Evolutionary conservation across 2,329 filamentous ascomycete species (phyloP), one percentile per base, ranked within the genome.

Genomic region (Xylogone sp.): DNA sequence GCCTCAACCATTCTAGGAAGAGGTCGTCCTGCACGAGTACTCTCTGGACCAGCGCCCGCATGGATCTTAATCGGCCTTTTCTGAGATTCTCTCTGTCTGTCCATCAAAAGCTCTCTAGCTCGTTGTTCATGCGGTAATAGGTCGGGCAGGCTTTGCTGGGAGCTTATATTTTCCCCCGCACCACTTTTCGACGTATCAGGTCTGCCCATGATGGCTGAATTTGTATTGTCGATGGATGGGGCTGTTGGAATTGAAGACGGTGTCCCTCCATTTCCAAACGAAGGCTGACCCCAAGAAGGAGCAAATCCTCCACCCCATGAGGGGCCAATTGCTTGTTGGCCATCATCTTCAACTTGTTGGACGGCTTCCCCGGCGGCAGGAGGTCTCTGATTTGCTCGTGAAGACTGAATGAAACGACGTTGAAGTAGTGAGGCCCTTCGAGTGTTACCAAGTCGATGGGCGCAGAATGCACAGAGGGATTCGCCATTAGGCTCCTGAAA

Each of bases 381-480:
- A 31, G 62, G 60, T 49, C 57, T 59, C 21, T 52, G 55, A 43
- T 54, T 50, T 34, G 61, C 47, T 22, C 58, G 58, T 31, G 64
- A 64, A 8, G 62, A 65, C 56, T 65, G 64, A 34, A 68, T 49
- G 46, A 64, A 65, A 52, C 65, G 60, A 16, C 65, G 59, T 53
- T 64, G 59, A 48, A 61, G 53, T 55, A 64, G 63, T n/a, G 61
- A 62, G 53, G 60, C 55, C 42, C 47, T 56, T 48, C 59, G 56
- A 58, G 56, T 50, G 53, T 59, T 59, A 49, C 62, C 61, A 43
- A 66, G 52, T 50, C 62, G 56, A 60, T 64, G 60, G 22, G 64
- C 60, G 53, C 65, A 68, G 52, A 68, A 66, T 27, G 64, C 62
- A 50, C 65, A 68, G 44, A 68, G 48, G 21, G 63, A 63, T 46